Evolutionary conservation across 2,329 filamentous ascomycete genomes (phyloP).

Genomic region (Claviceps cyperi): DNA sequence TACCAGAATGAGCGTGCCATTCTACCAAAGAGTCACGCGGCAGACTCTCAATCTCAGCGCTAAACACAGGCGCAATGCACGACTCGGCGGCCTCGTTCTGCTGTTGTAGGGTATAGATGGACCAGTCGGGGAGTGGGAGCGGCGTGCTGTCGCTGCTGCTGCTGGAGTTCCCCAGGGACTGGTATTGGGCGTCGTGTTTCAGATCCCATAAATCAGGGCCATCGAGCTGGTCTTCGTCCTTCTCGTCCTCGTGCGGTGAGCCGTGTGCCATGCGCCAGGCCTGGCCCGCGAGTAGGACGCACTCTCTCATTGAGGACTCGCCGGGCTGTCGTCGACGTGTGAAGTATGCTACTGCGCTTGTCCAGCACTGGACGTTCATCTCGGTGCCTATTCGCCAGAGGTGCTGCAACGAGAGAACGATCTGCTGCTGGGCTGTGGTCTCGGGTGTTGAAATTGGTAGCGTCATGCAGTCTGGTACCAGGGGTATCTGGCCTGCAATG

Average conservation of each 20-base stretch:
- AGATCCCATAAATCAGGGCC: slow-evolving; percentile 55
- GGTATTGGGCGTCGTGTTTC: slow-evolving; percentile 40
- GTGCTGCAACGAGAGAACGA: slow-evolving; percentile 70
- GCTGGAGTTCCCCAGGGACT: slow-evolving; percentile 21
- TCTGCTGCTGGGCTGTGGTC: slow-evolving; percentile 38
- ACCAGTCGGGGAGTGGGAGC: slow-evolving; percentile 39
- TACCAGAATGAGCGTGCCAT: slow-evolving; percentile 61
- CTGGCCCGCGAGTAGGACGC: slow-evolving; percentile 27
- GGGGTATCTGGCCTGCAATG: slow-evolving; percentile 82
- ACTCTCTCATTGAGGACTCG: slow-evolving; percentile 15
- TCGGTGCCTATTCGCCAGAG: slow-evolving; percentile 68
- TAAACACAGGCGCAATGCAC: slow-evolving; percentile 51
- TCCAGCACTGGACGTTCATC: slow-evolving; percentile 61
- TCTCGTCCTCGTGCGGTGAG: slow-evolving; percentile 23
- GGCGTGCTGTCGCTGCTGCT: slow-evolving; percentile 13
- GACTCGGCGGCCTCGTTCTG: slow-evolving; percentile 19
- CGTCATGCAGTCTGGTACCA: slow-evolving; percentile 67
- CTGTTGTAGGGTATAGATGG: slow-evolving; percentile 24
- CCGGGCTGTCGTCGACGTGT: slow-evolving; percentile 23
- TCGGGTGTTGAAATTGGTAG: slow-evolving; percentile 26
- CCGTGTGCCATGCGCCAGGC: slow-evolving; percentile 35
- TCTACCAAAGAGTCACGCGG: slow-evolving; percentile 65
- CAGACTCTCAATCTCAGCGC: slow-evolving; percentile 61
- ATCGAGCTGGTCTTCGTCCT: slow-evolving; percentile 25
- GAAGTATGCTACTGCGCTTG: slow-evolving; percentile 62